Percentiles rank a stretch among this genome's conserved stretches.
Evolutionary conservation across 148 eudicot genomes (phyloP).

Genomic region (Camellia japonica): DNA sequence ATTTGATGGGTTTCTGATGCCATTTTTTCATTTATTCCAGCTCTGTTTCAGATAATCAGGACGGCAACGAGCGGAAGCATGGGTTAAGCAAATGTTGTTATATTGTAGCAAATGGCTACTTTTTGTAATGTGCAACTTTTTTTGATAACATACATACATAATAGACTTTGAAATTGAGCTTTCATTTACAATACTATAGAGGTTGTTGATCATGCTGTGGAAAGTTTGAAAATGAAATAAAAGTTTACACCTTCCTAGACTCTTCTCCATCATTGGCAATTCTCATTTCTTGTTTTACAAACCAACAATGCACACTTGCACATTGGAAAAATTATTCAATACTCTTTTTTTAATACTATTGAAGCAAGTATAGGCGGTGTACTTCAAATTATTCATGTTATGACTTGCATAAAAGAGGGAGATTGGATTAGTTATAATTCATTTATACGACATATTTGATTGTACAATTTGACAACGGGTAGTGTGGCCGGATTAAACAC

Average conservation of each 20-base stretch:
- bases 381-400: too few species aligned
- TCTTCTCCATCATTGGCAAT: background rate
- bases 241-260: background rate
- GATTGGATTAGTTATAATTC: too few species aligned
- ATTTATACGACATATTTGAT: too few species aligned
- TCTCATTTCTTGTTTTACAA: too few species aligned
- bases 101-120: background rate
- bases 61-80: conserved; percentile 75
- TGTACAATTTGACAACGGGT: too few species aligned
- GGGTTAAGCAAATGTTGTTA: conserved; percentile 37
- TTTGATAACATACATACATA: background rate
- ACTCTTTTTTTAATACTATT: too few species aligned
- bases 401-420: too few species aligned
- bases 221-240: conserved; percentile 7
- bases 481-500: too few species aligned
- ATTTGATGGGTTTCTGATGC: background rate
- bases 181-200: background rate
- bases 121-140: background rate
- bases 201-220: background rate
- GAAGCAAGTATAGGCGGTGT: too few species aligned
- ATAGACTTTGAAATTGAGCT: background rate
- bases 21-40: conserved; percentile 2
- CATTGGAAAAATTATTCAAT: too few species aligned
- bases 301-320: too few species aligned
- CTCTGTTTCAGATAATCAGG: conserved; percentile 28